Evolutionary conservation across 1,139 yeast genomes (phyloP).

Genomic region (Sporopachydermia cereana): DNA sequence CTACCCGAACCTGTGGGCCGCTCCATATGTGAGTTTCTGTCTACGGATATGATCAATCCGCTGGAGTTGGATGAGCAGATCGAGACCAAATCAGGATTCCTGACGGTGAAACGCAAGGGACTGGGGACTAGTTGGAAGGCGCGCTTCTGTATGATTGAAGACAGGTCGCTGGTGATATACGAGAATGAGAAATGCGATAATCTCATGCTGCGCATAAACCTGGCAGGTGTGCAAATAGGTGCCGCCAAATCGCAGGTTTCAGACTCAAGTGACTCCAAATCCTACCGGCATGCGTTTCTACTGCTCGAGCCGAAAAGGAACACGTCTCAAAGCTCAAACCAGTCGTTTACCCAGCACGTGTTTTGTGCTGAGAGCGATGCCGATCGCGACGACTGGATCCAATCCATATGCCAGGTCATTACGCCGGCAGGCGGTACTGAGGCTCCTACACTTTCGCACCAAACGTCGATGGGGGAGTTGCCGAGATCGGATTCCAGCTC

Average conservation of each 20-base stretch:
- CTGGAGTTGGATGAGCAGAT: slow-evolving; percentile 47
- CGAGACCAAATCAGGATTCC: slow-evolving; percentile 53
- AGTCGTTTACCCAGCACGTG: slow-evolving; percentile 46
- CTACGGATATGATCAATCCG: slow-evolving; percentile 58
- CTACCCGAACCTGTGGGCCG: slow-evolving; percentile 45
- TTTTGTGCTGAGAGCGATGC: slow-evolving; percentile 75
- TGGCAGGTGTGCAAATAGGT: slow-evolving; percentile 54
- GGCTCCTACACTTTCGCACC: neutral
- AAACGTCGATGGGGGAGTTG: neutral
- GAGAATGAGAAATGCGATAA: slow-evolving; percentile 51
- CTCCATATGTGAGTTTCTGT: slow-evolving; percentile 51
- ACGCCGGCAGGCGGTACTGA: neutral
- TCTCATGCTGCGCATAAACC: slow-evolving; percentile 42
- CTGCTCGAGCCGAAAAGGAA: slow-evolving; percentile 53
- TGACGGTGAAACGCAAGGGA: slow-evolving; percentile 51
- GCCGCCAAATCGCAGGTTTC: slow-evolving; percentile 34
- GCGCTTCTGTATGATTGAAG: slow-evolving; percentile 63
- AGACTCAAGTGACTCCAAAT: slow-evolving; percentile 53
- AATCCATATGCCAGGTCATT: slow-evolving; percentile 13
- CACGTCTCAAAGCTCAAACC: slow-evolving; percentile 23
- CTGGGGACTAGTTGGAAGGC: slow-evolving; percentile 57
- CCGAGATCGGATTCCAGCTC: neutral
- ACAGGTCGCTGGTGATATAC: slow-evolving; percentile 38
- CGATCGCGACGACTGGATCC: slow-evolving; percentile 74
- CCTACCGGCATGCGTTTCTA: slow-evolving; percentile 68